phyloP scores from a whole-genome alignment of 2,329 filamentous ascomycete species.

The Fusarium nygamai region DNA sequence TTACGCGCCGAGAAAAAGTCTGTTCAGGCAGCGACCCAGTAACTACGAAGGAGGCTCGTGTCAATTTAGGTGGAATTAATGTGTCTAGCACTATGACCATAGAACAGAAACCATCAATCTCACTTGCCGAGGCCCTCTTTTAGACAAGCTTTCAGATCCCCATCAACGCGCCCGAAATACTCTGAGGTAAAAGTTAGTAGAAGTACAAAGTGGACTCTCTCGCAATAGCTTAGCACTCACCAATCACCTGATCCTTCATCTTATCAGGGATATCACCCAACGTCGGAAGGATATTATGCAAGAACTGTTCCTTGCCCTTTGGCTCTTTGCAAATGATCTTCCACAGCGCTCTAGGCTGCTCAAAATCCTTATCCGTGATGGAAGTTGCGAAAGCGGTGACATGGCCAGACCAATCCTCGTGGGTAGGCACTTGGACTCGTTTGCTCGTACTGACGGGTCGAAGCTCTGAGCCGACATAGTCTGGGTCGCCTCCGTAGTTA shows the following conservation, averaged over 20 bases:
- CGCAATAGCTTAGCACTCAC: neutral
- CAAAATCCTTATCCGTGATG: conserved; percentile 33
- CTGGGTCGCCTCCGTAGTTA: conserved; percentile 43
- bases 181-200: neutral
- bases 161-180: conserved; percentile 8
- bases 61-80: neutral
- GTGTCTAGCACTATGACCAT: neutral
- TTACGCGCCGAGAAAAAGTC: neutral
- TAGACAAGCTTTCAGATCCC: neutral
- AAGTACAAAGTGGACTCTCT: no score
- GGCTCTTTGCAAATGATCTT: conserved; percentile 34
- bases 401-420: conserved; percentile 35
- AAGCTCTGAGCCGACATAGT: conserved; percentile 43
- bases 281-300: conserved; percentile 35
- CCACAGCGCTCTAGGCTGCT: conserved; percentile 37
- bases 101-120: neutral
- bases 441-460: conserved; percentile 54
- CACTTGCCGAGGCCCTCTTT: neutral
- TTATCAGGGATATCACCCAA: conserved; percentile 23
- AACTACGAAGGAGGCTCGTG: neutral
- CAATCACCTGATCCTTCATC: conserved; percentile 19
- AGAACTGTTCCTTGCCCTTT: conserved; percentile 28
- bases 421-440: conserved; percentile 31
- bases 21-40: no score
- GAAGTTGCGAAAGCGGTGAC: conserved; percentile 30